Conservation (phyloP, 371 early-diverging fungal species). For the Circinella minor region DNA sequence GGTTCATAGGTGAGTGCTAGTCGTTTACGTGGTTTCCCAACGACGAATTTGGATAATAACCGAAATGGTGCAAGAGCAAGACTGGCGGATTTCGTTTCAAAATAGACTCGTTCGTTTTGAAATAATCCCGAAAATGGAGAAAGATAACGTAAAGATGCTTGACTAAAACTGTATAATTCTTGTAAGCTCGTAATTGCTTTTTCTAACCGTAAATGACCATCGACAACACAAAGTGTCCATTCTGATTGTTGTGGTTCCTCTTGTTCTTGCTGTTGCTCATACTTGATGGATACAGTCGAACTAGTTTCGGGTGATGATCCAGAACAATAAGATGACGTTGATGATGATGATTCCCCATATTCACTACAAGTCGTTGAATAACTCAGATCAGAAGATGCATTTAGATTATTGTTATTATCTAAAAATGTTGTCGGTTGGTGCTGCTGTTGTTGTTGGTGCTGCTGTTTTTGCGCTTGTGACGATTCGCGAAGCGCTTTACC, state of each 20-base stretch:
- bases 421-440: not conserved
- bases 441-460: not conserved
- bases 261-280: not conserved
- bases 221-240: constrained; percentile 20
- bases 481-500: constrained; percentile 2
- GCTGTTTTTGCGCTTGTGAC: not conserved
- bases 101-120: not conserved
- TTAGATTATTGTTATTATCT: no score
- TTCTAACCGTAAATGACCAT: constrained; percentile 19
- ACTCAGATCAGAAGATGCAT: no score
- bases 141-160: constrained; percentile 18
- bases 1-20: not conserved
- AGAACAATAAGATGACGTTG: not conserved
- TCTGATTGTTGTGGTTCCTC: not conserved
- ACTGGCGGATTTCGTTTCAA: constrained; percentile 2
- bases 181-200: constrained; percentile 11
- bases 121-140: constrained; percentile 22
- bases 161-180: constrained; percentile 13
- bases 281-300: not conserved
- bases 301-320: not conserved
- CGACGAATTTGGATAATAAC: not conserved
- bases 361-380: no score
- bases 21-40: not conserved
- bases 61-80: constrained; percentile 1
- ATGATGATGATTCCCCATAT: not conserved